Evolutionary conservation across 1,139 yeast species (phyloP), one percentile per base, ranked within the genome.

Genomic region (Candida glucosophila): DNA sequence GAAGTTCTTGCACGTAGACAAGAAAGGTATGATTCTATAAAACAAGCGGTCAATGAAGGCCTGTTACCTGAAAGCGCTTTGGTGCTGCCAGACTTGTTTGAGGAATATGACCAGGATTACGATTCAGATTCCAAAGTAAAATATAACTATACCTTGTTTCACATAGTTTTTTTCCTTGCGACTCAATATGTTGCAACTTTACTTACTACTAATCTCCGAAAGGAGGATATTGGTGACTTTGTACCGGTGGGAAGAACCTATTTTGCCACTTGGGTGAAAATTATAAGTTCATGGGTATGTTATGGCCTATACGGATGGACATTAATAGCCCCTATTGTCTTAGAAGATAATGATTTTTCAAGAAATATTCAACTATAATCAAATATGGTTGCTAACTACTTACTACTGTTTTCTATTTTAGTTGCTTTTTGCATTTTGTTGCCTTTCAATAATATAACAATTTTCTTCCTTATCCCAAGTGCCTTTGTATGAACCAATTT

Each of bases 171-270:
- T 66, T 77, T 92, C 49, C 63, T 92, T 37, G 98, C 98, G 1
- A 90, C 98, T 1, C 98, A 90, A 52, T 92, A 94, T 72, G 88
- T 90, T 25, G 96, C 98, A 2, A 86, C 95, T 1, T 61, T 92
- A 35, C 64, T 92, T 33, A 92, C 98, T 0, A 82, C 86, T 52
- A 90, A 88, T 44, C 96, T 90, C 17, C 77, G 80, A 29, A 77
- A 78, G 40, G 94, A 83, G 40, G 80, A 78, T 34, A 69, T 74
- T 26, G 95, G 93, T 5, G 93, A 85, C 37, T 92, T 92, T 47
- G 78, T 86, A 5, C 98, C 98, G 0, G 98, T 92, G 5, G 99
- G 99, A 2, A 67, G 98, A 48, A 90, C 98, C 0, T 88, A 88
- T 52, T 90, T 90, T 49, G 80, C 92, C 33, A 77, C 95, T 9